Evolutionary conservation across 805 yeast species (phyloP).

Genomic region (Candida methanosorbosa): DNA sequence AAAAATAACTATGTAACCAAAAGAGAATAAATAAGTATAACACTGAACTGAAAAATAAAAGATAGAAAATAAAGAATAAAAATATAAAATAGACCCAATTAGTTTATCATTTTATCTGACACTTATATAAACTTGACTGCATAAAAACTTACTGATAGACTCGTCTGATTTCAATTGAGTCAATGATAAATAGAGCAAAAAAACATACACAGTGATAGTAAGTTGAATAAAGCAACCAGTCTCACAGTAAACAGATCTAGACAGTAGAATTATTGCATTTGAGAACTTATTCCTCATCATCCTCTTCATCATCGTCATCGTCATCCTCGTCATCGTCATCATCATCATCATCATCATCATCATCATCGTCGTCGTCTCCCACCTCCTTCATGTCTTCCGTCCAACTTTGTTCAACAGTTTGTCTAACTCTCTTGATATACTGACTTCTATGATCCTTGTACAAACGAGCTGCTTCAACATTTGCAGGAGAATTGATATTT

Average conservation of each 20-base stretch:
- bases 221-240: background rate
- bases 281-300: slow-evolving; percentile 5
- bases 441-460: slow-evolving; percentile 93
- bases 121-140: background rate
- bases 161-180: background rate
- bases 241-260: too few species aligned
- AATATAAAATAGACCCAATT: too few species aligned
- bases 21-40: too few species aligned
- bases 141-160: background rate
- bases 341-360: slow-evolving; percentile 22
- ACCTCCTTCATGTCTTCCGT: slow-evolving; percentile 64
- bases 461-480: slow-evolving; percentile 93
- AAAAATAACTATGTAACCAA: too few species aligned
- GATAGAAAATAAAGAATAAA: too few species aligned
- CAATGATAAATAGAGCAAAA: background rate
- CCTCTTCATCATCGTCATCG: slow-evolving; percentile 8
- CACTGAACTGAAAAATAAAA: too few species aligned
- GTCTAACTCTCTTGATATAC: slow-evolving; percentile 84
- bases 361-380: slow-evolving; percentile 37
- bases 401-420: slow-evolving; percentile 94
- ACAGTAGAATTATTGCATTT: background rate
- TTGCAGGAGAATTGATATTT: slow-evolving; percentile 93
- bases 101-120: background rate
- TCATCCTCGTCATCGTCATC: slow-evolving; percentile 16
- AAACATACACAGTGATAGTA: too few species aligned